Base-by-base conservation (phyloP, 352 stramenopile species). In the Blastocystis sp. region DNA sequence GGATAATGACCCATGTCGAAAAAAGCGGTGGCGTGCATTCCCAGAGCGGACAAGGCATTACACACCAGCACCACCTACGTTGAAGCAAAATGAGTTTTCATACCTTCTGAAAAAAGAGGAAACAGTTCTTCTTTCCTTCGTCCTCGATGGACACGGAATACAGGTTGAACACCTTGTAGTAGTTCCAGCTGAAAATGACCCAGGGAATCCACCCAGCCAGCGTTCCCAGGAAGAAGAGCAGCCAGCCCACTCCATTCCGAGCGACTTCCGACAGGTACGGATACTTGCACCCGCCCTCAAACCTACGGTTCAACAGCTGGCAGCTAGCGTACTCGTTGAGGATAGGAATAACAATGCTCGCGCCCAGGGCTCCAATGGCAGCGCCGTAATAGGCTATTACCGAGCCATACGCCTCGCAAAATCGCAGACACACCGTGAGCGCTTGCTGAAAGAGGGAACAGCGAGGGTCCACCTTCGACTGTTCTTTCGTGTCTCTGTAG, bases 231-330 rank as follows among this genome's bases (percentile, higher is more conserved):
- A 84, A 69, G 60, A 84, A 84, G 34, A 64, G 21, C n/a, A 68
- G 43, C 74, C 74, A 84, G 17, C 74, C 74, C 7, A 68, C 17
- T 17, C 74, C 74, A 45, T 59, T 57, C 2, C 74, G 74, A 70
- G 74, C 74, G 4, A 84, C 74, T 69, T 84, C 74, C 0, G 74
- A 84, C 3, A 84, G 42, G 60, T 84, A 84, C n/a, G 74, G 74
- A 69, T 84, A 84, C 34, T 84, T 84, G 61, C 74, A 84, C 4
- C 74, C 74, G 54, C 74, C 74, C 57, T 84, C 74, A 84, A 84
- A 84, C 45, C 74, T 84, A 59, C 38, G 48, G 9, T 19, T 68
- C 10, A 68, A 11, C 52, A 84, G 4, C 10, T 3, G 52, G 3
- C 24, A 11, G 4, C 2, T 54, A 10, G 19, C 21, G 2, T 84